A percentile compares a stretch with the other conserved stretches of the same genome.
phyloP scores from a whole-genome alignment of 306 rosid genomes.

The Pyrus bretschneideri region DNA sequence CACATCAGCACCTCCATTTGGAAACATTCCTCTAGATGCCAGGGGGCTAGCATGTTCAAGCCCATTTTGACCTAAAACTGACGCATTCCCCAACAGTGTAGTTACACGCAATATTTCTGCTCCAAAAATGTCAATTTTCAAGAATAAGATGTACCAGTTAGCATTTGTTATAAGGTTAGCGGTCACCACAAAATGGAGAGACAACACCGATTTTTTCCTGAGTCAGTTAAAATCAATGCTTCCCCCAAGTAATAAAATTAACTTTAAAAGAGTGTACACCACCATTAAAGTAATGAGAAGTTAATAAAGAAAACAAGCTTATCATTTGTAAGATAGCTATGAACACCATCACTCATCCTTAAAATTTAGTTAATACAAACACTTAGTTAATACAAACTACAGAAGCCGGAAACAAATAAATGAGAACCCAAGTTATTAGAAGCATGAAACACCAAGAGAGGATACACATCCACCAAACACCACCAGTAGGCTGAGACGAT shows the following conservation, averaged over 20 bases:
- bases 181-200: conserved; percentile 82
- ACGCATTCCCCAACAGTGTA: conserved; percentile 99
- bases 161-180: conserved; percentile 97
- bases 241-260: conserved; percentile 37
- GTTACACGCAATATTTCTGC: conserved; percentile 99
- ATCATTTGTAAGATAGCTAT: neutral
- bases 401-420: neutral
- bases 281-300: conserved; percentile 6
- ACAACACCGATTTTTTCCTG: conserved; percentile 57
- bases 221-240: conserved; percentile 70
- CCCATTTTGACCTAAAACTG: conserved; percentile 99
- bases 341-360: neutral
- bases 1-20: conserved; percentile 85
- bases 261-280: conserved; percentile 29
- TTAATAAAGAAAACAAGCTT: neutral
- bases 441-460: neutral
- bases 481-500: neutral
- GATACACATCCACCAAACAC: neutral
- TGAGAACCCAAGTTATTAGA: neutral
- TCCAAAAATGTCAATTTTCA: conserved; percentile 99
- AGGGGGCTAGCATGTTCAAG: conserved; percentile 99
- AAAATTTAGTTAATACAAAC: neutral
- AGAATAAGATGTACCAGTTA: conserved; percentile 98
- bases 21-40: conserved; percentile 92
- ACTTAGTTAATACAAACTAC: neutral